These are phyloP conservation scores for Copromyces sp. DNA, from an alignment of 495 filamentous ascomycete species.

Conservation along the genomic window DNA sequence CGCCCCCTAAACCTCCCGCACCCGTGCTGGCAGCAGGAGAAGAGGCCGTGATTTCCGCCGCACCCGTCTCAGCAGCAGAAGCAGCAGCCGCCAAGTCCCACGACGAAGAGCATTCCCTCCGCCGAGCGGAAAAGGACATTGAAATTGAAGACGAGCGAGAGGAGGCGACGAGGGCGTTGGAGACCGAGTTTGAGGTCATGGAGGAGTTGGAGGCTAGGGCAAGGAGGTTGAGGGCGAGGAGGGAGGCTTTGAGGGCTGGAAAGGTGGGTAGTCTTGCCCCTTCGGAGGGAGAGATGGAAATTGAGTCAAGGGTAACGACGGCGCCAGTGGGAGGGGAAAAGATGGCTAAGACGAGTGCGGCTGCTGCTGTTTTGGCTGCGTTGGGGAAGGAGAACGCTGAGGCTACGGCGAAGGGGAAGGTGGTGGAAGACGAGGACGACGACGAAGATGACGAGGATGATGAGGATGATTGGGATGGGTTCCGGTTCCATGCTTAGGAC, in stretches of 20 bases:
- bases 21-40: conserved; percentile 9
- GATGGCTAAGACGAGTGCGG: conserved; percentile 8
- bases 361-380: background rate
- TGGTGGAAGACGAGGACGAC: conserved; percentile 22
- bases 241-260: conserved; percentile 42
- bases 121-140: conserved; percentile 51
- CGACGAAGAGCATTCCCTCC: conserved; percentile 43
- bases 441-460: conserved; percentile 50
- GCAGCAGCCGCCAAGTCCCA: conserved; percentile 55
- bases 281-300: conserved; percentile 8
- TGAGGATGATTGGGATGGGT: conserved; percentile 57
- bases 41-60: conserved; percentile 59
- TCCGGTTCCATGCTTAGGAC: conserved; percentile 44
- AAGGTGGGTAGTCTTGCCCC: conserved; percentile 18
- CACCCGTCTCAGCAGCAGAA: conserved; percentile 60
- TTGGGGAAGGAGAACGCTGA: conserved; percentile 30
- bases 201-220: conserved; percentile 78
- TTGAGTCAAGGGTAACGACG: too few relatives aligned
- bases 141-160: conserved; percentile 64
- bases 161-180: conserved; percentile 67
- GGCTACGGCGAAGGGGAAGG: conserved; percentile 9
- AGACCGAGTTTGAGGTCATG: conserved; percentile 94
- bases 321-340: conserved; percentile 12
- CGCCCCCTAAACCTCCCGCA: conserved; percentile 5
- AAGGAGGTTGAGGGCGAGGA: conserved; percentile 58